Base-by-base conservation (phyloP, 2,329 filamentous ascomycete species). In the Epicoccum nigrum region DNA sequence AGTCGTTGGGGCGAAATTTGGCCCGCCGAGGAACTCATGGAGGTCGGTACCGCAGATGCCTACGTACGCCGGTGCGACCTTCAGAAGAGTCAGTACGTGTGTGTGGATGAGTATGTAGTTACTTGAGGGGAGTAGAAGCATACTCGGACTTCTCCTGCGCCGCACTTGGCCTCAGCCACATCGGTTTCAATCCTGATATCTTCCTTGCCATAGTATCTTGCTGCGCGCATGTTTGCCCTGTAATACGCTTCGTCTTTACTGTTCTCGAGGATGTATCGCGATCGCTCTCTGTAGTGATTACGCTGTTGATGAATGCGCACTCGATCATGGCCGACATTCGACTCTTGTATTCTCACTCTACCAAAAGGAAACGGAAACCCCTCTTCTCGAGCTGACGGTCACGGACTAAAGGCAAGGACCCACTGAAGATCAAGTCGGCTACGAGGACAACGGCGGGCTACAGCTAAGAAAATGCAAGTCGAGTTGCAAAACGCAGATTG, bases 11-110 rank as follows among this genome's bases (percentile, higher is more conserved):
- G 79, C 77, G 68, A 81, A 78, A 20, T 72, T 79, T 12, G 75
- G 74, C 2, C 76, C 77, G 17, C 75, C 73, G 38, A 80, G 70
- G 59, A 81, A 84, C 64, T 84, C 81, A 58, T 83, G 80, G 4
- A 81, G 63, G 58, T 82, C 79, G 66, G 68, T 64, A 13, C 79
- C 81, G 55, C 81, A 83, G 43, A 83, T 83, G 8, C 82, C 81
- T 45, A 82, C 76, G 69, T 74, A 81, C 35, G 72, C 68, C 32
- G 76, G 76, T 47, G 74, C 72, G 50, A 81, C 68, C 65, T 77
- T 8, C 3, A 21, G 0, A 20, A 1, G 2, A 8, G 13, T 44
- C 7, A 35, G 31, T 35, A 4, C 16, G 30, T 7, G 21, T 21
- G 21, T 17, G 9, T 23, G 4, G 13, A 8, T 25, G 13, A 8